phyloP scores from a whole-genome alignment of 257 asterid species.

The Solanum neorickii region DNA sequence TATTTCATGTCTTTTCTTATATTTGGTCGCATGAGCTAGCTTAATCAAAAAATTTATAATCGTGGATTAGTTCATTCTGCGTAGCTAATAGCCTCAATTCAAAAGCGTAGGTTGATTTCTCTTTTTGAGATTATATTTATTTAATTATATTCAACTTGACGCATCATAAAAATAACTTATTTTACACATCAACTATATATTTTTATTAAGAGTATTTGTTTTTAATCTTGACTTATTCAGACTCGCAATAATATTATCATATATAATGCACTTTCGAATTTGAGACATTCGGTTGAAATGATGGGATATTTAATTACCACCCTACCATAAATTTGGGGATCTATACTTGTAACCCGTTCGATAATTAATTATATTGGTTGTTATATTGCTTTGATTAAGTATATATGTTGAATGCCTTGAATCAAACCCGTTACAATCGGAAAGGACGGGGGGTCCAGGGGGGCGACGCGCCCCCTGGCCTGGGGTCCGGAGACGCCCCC shows the following conservation, averaged over 20 bases:
- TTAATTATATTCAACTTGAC: neutral
- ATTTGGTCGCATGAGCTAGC: neutral
- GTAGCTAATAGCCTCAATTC: neutral
- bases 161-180: rapidly evolving
- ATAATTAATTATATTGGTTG: too few relatives aligned
- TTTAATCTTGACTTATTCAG: neutral
- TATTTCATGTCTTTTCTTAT: neutral
- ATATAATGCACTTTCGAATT: neutral
- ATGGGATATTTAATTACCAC: neutral
- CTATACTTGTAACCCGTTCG: neutral
- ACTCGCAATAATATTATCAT: neutral
- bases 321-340: neutral
- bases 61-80: neutral
- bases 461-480: too few relatives aligned
- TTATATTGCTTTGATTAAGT: neutral
- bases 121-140: neutral
- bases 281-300: neutral
- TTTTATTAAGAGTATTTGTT: neutral
- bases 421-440: too few relatives aligned
- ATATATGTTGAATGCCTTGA: too few relatives aligned
- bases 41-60: neutral
- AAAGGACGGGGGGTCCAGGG: too few relatives aligned
- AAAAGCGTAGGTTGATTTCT: neutral
- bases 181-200: neutral
- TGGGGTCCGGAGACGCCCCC: too few relatives aligned